Conservation (phyloP, 352 stramenopile genomes). For the Pythium oligandrum region DNA sequence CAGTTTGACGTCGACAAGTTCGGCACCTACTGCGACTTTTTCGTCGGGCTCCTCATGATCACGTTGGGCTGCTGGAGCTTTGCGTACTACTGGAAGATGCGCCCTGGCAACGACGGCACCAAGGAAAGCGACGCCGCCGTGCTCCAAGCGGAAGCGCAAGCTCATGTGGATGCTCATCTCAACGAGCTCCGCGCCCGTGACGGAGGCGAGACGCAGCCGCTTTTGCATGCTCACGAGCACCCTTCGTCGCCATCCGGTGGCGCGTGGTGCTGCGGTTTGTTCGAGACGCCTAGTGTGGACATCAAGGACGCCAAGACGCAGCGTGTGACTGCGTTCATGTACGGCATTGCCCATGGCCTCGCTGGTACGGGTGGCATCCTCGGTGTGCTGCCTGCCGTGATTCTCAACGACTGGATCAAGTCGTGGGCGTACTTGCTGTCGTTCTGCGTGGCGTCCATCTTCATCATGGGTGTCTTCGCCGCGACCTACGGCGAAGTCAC, state of each 20-base stretch:
- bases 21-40: conserved; percentile 45
- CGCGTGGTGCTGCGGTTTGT: conserved; percentile 26
- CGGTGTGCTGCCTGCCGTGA: conserved; percentile 72
- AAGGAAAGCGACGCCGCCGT: background rate
- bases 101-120: conserved; percentile 9
- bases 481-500: conserved; percentile 64
- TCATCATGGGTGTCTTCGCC: conserved; percentile 87
- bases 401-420: conserved; percentile 57
- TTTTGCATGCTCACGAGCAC: background rate
- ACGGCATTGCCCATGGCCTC: conserved; percentile 76
- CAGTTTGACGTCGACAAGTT: conserved; percentile 38
- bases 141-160: background rate
- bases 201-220: conserved; percentile 4
- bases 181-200: background rate
- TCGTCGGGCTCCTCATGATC: conserved; percentile 56
- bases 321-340: conserved; percentile 50
- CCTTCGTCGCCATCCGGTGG: conserved; percentile 9
- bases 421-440: conserved; percentile 69
- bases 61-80: conserved; percentile 35
- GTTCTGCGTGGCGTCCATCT: conserved; percentile 80
- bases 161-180: background rate
- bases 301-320: conserved; percentile 32
- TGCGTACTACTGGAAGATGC: conserved; percentile 31
- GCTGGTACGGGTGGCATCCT: conserved; percentile 54
- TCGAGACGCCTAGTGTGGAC: conserved; percentile 6